Evolutionary conservation across 192 early-diverging fungal species (phyloP), one percentile per base, ranked within the genome.

Genomic region (Linnemannia exigua): DNA sequence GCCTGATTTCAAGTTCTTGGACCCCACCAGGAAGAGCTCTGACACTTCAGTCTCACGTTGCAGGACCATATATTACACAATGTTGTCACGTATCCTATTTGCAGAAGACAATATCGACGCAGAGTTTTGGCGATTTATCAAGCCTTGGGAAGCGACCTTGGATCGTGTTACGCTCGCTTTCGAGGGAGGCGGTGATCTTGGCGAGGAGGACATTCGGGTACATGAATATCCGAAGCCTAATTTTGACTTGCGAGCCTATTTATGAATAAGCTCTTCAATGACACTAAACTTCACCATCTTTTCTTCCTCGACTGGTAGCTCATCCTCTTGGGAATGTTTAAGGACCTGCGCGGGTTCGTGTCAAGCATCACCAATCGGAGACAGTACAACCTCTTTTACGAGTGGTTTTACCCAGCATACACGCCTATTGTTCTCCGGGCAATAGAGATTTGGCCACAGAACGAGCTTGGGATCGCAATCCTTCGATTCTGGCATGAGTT

Each of bases 401-500:
- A 95, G 51, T 98, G 97, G 97, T 92, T 98, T 41, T 94, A 92
- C 82, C 92, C 97, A 9, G 82, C 90, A 19, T 91, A 93, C 69
- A 91, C 93, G 48, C 89, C 84, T 5, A 84, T 96, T 25, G 74
- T 96, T 14, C 84, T 92, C 35, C 88, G 92, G 28, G 92, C 90
- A 2, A 88, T 98, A 61, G 91, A 94, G 74, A 92, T 95, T 36
- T 95, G 93, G 90, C 75, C 72, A 46, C 88, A 88, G 51, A 90
- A 94, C 70, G 79, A 88, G 35, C 90, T 96, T 16, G 89, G 93
- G 33, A 94, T 94, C 35, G 82, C 94, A 0, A 89, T 94, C n/a
- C 90, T 98, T 35, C 95, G 94, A 77, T 95, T 97, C 74, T 90
- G 93, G 76, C 79, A 89, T 8, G 97, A 97, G 89, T 94, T 98